phyloP scores from a whole-genome alignment of 805 yeast species.

The Candida sithepensis region DNA sequence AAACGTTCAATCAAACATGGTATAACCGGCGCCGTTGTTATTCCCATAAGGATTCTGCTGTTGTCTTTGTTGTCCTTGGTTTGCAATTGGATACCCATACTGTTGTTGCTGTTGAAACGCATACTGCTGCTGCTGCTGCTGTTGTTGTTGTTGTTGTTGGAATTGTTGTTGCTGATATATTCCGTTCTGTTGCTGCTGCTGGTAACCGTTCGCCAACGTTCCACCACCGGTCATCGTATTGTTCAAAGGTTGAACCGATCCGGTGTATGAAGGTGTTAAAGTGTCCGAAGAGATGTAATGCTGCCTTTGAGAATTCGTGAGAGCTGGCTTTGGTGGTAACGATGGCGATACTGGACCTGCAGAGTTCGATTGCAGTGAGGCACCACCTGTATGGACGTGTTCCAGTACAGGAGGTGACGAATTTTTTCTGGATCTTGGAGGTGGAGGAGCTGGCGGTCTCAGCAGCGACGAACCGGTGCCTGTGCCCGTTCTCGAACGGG shows the following conservation, averaged over 20 bases:
- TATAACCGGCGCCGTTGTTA: background rate
- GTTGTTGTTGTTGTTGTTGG: constrained; percentile 13
- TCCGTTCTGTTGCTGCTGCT: constrained; percentile 5
- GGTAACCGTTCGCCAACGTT: constrained; percentile 1
- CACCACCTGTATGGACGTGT: background rate
- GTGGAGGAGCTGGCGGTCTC: constrained; percentile 30
- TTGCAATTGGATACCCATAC: constrained; percentile 3
- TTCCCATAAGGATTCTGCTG: constrained; percentile 1
- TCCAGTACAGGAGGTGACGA: constrained; percentile 21
- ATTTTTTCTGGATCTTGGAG: constrained; percentile 27
- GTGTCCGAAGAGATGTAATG: constrained; percentile 21
- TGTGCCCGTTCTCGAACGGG: constrained; percentile 23
- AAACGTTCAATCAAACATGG: background rate
- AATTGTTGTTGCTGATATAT: constrained; percentile 19
- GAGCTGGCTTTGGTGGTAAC: constrained; percentile 30
- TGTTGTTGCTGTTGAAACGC: constrained; percentile 13
- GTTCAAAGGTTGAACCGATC: background rate
- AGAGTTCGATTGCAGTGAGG: background rate
- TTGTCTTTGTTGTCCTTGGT: background rate
- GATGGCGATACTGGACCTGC: constrained; percentile 14
- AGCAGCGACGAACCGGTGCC: constrained; percentile 15
- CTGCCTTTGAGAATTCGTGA: constrained; percentile 27
- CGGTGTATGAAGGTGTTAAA: constrained; percentile 11
- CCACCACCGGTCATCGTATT: background rate
- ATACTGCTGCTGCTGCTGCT: constrained; percentile 9